phyloP scores from a whole-genome alignment of 306 rosid genomes.

The Vicia villosa region DNA sequence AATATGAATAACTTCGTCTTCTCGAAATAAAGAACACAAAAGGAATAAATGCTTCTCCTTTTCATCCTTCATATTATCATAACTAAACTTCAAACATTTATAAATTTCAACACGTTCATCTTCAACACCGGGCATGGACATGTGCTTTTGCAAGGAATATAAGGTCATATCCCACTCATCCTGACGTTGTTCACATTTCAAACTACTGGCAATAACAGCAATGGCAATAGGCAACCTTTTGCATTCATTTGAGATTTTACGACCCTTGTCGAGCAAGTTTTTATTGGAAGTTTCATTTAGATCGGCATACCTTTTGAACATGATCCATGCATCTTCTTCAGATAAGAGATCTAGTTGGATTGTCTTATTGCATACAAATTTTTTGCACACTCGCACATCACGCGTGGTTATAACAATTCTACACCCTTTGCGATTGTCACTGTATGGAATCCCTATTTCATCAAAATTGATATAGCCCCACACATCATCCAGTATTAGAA shows the following conservation, averaged over 20 bases:
- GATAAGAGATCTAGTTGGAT: not conserved
- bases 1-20: conserved; percentile 17
- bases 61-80: not conserved
- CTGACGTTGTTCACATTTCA: not conserved
- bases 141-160: not conserved
- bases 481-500: no score
- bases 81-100: not conserved
- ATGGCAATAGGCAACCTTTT: conserved; percentile 30
- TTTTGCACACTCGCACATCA: not conserved
- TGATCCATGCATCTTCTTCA: not conserved
- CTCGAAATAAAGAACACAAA: conserved; percentile 33
- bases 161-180: not conserved
- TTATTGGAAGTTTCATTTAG: not conserved
- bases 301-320: conserved; percentile 6
- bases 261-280: not conserved
- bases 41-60: not conserved
- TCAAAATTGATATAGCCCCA: no score
- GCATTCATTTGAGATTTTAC: conserved; percentile 7
- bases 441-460: no score
- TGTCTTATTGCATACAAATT: not conserved
- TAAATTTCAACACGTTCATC: not conserved
- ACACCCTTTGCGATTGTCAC: not conserved
- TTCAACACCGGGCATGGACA: not conserved
- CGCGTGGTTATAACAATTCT: conserved; percentile 29
- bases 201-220: not conserved